phyloP scores from a whole-genome alignment of 306 rosid species.

The Begonia peltatifolia region DNA sequence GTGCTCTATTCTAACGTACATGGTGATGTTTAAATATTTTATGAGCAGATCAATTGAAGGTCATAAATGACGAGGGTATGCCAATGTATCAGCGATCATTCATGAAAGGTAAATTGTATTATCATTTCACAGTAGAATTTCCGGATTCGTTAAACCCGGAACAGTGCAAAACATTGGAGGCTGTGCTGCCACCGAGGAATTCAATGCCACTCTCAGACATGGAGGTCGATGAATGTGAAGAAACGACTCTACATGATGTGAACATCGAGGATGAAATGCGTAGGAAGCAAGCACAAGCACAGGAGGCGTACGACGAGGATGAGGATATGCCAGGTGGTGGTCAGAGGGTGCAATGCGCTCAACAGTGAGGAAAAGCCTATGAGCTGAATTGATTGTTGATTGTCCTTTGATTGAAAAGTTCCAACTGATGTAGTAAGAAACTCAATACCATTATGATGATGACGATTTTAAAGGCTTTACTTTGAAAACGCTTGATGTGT shows the following conservation, averaged over 20 bases:
- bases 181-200: slow-evolving; percentile 45
- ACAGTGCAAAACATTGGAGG: slow-evolving; percentile 48
- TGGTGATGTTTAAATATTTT: background rate
- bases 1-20: no score
- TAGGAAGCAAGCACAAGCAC: slow-evolving; percentile 43
- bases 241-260: slow-evolving; percentile 76
- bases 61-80: slow-evolving; percentile 89
- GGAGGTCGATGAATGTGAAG: slow-evolving; percentile 89
- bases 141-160: slow-evolving; percentile 56
- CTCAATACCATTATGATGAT: no score
- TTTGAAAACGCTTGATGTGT: no score
- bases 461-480: no score
- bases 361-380: slow-evolving; percentile 20
- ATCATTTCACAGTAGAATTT: slow-evolving; percentile 73
- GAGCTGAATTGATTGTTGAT: background rate
- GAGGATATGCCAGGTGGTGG: slow-evolving; percentile 86
- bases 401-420: no score
- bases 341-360: slow-evolving; percentile 88
- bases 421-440: background rate
- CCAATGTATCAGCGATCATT: slow-evolving; percentile 75
- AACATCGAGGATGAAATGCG: slow-evolving; percentile 64
- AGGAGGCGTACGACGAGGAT: slow-evolving; percentile 72
- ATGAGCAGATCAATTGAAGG: slow-evolving; percentile 38
- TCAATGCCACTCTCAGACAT: slow-evolving; percentile 57
- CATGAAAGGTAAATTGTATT: slow-evolving; percentile 73